Evolutionary conservation across 2,329 filamentous ascomycete species (phyloP).

Genomic region (Plectosphaerella sp.): DNA sequence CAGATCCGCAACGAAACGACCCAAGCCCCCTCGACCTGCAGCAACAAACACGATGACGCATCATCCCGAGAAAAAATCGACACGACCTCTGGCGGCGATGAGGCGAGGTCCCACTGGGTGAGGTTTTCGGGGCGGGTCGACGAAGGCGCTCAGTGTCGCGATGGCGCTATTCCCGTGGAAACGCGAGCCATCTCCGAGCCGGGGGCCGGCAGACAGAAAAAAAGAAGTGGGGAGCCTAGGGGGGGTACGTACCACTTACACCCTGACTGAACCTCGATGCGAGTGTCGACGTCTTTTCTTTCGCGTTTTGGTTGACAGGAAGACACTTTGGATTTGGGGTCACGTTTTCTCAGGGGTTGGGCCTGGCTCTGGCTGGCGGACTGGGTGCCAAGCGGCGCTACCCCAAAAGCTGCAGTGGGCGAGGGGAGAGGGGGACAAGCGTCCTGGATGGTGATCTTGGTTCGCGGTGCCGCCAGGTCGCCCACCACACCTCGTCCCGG

Average conservation of each 20-base stretch:
- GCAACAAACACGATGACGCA: background rate
- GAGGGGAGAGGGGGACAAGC: background rate
- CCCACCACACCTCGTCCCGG: no score
- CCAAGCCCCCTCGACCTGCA: background rate
- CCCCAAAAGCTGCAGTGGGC: background rate
- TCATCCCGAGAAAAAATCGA: background rate
- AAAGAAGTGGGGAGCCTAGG: background rate
- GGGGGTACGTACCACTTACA: background rate
- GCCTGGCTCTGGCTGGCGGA: no score
- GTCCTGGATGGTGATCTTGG: background rate
- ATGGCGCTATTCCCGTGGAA: background rate
- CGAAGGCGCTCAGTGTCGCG: background rate
- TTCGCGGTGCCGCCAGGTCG: no score
- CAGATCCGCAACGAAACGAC: background rate
- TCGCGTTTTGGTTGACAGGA: background rate
- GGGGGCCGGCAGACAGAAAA: background rate
- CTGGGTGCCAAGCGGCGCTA: background rate
- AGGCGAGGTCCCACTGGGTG: background rate
- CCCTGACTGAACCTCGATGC: background rate
- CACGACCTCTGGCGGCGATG: background rate
- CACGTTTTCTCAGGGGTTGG: background rate
- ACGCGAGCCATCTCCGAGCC: conserved; percentile 2
- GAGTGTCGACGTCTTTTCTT: background rate
- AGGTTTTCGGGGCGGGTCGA: background rate
- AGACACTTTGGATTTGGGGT: background rate